A percentile compares a stretch with the other conserved stretches of the same genome.
Conservation (phyloP, 495 filamentous ascomycete species). For the Bathelium albidoporum region DNA sequence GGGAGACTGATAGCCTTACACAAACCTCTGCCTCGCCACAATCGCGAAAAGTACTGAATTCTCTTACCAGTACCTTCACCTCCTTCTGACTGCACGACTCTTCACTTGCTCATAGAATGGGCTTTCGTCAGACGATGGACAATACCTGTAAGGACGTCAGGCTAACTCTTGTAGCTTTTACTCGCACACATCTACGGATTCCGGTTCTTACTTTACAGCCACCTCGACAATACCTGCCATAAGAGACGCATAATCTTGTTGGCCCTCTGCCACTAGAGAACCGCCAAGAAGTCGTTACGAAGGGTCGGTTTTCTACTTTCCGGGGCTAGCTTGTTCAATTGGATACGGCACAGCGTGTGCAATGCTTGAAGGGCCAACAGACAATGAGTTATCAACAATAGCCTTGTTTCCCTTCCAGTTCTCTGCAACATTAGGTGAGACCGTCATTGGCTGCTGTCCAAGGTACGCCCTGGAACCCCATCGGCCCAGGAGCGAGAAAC, state of each 20-base stretch:
- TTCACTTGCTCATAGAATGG: background rate
- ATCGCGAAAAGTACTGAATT: too few relatives aligned
- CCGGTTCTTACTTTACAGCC: background rate
- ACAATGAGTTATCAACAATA: background rate
- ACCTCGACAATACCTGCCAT: background rate
- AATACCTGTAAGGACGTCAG: background rate
- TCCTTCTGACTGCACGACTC: background rate
- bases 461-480: background rate
- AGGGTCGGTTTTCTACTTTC: background rate
- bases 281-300: background rate
- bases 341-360: background rate
- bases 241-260: background rate
- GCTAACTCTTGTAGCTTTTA: background rate
- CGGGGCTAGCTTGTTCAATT: background rate
- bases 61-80: background rate
- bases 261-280: background rate
- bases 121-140: background rate
- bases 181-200: background rate
- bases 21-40: too few relatives aligned
- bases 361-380: background rate
- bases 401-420: background rate
- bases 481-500: too few relatives aligned
- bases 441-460: background rate
- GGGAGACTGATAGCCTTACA: too few relatives aligned
- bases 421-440: background rate